These are phyloP conservation scores for Solanum virginianum DNA, from an alignment of 257 asterid species.

Conservation along the genomic window DNA sequence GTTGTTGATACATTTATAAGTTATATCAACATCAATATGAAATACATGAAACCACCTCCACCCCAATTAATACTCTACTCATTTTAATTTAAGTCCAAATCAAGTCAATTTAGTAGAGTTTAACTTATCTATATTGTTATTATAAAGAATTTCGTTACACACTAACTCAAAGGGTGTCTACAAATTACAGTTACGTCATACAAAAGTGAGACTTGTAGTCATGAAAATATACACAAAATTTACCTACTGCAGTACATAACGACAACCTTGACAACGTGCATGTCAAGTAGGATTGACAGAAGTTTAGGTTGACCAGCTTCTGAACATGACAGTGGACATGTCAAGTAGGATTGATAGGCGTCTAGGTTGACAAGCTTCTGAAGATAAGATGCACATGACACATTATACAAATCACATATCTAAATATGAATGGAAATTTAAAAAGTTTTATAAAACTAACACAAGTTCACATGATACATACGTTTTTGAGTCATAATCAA, in stretches of 20 bases:
- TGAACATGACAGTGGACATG: too few species aligned
- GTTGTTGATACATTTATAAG: neutral
- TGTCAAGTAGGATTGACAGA: neutral
- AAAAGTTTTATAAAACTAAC: neutral
- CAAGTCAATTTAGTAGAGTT: neutral
- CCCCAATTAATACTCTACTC: neutral
- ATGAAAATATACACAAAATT: neutral
- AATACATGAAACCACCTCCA: neutral
- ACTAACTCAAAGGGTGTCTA: neutral
- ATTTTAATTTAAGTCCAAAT: neutral
- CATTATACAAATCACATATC: neutral
- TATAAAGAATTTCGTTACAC: neutral
- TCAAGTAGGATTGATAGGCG: accelerated
- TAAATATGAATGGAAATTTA: neutral
- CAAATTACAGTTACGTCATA: neutral
- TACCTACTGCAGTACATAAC: neutral
- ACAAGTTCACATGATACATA: neutral
- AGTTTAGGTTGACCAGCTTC: neutral
- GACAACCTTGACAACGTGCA: neutral
- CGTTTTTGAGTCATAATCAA: too few species aligned
- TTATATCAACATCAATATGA: neutral
- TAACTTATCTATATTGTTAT: neutral
- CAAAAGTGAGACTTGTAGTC: neutral
- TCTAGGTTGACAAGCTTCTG: neutral
- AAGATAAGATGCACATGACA: too few species aligned